Conservation (phyloP, 495 filamentous ascomycete genomes). For the Cetradonia linearis region DNA sequence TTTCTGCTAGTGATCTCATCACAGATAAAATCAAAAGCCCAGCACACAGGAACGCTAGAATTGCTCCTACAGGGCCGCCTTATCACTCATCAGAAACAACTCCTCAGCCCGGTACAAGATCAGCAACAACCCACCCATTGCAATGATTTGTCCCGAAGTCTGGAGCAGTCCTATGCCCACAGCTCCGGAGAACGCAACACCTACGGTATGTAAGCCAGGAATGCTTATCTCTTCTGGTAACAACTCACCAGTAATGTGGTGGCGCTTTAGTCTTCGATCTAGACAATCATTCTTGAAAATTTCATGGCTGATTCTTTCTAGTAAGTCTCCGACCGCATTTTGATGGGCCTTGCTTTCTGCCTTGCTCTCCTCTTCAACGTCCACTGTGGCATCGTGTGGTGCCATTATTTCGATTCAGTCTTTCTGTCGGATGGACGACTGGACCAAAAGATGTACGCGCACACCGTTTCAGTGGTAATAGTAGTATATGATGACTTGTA, state of each 20-base stretch:
- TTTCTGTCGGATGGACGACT: too few relatives aligned
- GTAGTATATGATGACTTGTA: too few relatives aligned
- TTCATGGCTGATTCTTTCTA: constrained; percentile 10
- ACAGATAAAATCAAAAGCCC: constrained; percentile 33
- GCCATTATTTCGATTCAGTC: not conserved
- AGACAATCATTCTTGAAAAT: constrained; percentile 19
- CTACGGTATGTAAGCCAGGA: constrained; percentile 2
- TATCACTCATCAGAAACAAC: not conserved
- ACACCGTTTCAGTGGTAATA: too few relatives aligned
- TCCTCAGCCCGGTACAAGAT: not conserved
- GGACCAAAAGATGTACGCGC: too few relatives aligned
- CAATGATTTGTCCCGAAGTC: constrained; percentile 32
- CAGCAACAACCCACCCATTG: not conserved
- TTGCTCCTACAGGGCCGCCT: constrained; percentile 30
- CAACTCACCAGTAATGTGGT: constrained; percentile 25
- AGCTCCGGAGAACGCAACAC: constrained; percentile 32
- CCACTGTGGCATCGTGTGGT: not conserved
- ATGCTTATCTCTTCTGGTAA: not conserved
- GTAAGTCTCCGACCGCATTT: not conserved
- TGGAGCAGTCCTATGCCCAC: constrained; percentile 36
- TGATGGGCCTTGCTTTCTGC: constrained; percentile 1
- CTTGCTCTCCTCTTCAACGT: not conserved
- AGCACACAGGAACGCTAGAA: constrained; percentile 33
- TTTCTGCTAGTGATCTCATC: constrained; percentile 35
- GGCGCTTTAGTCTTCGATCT: constrained; percentile 21